Evolutionary conservation across 2,329 filamentous ascomycete genomes (phyloP), one percentile per base, ranked within the genome.

Genomic region (Apiospora malaysiana): DNA sequence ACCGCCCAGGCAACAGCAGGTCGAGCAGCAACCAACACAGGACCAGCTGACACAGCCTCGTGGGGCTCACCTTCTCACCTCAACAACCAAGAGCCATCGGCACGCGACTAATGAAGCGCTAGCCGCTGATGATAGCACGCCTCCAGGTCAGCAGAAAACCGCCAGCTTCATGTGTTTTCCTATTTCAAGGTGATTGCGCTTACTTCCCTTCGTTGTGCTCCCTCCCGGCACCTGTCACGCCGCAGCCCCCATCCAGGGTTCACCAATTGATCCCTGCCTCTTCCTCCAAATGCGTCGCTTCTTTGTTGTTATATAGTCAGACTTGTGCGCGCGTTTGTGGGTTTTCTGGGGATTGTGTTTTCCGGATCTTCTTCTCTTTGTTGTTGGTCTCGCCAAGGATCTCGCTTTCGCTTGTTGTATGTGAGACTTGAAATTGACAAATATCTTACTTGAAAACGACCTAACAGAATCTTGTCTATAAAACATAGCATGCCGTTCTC

Each of bases 141-240:
- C 56, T 63, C 37, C 56, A 37, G 32, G 56, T 40, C 56, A 63
- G 21, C 21, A 56, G 49, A 25, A 63, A 32, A 63, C 37, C 37
- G 40, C 18, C 56, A 32, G 32, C 56, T 63, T 37, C 32, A 63
- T 63, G 56, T 63, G 56, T 63, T 63, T 63, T 63, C 56, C 56
- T 21, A 40, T 63, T 63, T 63, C 56, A 63, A 63, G 56, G 56
- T 63, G 56, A 63, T 63, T 63, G 56, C 56, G 56, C 56, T 63
- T 18, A 18, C 56, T 63, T 63, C 56, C 56, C 56, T 63, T 40
- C 21, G 9, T 23, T 63, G 21, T 47, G 16, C 8, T 37, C 27
- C 51, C 27, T 7, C 49, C 51, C 27, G 51, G 25, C 51, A 45
- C 16, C 27, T 59, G 51, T 37, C 51, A 59, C 51, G 8, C 51